phyloP scores from a whole-genome alignment of 2,329 filamentous ascomycete genomes.

The Claviceps lovelessii region DNA sequence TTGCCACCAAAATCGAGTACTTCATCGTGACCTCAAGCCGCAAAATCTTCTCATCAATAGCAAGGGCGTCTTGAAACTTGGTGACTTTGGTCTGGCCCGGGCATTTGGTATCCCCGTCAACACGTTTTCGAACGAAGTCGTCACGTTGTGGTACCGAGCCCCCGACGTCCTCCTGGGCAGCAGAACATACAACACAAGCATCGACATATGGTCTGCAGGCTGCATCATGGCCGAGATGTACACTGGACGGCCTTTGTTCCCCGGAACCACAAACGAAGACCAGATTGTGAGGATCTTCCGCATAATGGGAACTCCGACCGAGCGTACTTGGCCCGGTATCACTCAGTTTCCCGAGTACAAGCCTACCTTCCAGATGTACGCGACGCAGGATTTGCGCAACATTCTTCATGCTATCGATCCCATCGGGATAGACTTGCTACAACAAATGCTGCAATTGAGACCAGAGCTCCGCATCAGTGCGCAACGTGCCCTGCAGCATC shows the following conservation, averaged over 20 bases:
- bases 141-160: conserved; percentile 94
- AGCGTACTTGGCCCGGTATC: conserved; percentile 91
- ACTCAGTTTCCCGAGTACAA: conserved; percentile 97
- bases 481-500: conserved; percentile 71
- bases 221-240: conserved; percentile 99
- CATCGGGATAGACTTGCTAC: conserved; percentile 71
- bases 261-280: conserved; percentile 95
- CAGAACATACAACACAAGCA: conserved; percentile 97
- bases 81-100: conserved; percentile 84
- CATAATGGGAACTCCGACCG: conserved; percentile 94
- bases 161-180: conserved; percentile 90
- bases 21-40: conserved; percentile 90
- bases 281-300: conserved; percentile 95
- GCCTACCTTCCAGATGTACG: conserved; percentile 83
- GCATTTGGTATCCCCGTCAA: conserved; percentile 96
- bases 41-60: conserved; percentile 93
- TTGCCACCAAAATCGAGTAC: conserved; percentile 91
- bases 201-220: conserved; percentile 97
- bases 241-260: conserved; percentile 86
- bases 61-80: conserved; percentile 80
- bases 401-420: conserved; percentile 86
- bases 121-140: conserved; percentile 95
- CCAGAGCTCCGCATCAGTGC: conserved; percentile 87
- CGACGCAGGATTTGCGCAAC: conserved; percentile 73
- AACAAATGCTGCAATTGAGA: conserved; percentile 80